phyloP scores from a whole-genome alignment of 768 basidiomycete genomes.

The Lactarius akahatsu region DNA sequence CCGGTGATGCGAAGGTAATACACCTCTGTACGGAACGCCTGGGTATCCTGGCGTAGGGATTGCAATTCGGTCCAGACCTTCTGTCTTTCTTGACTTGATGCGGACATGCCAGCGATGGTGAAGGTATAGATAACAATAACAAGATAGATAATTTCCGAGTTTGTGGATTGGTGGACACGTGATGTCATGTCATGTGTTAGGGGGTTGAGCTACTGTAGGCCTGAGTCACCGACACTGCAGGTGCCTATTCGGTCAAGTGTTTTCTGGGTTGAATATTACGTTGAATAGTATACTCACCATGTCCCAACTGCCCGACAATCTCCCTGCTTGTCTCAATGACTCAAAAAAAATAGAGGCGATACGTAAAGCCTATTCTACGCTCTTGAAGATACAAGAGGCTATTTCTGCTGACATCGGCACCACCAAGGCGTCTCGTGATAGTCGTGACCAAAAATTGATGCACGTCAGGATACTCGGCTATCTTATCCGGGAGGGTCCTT shows the following conservation, averaged over 20 bases:
- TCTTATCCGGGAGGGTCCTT: not conserved
- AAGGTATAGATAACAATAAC: no score
- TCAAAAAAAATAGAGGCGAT: not conserved
- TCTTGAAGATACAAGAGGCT: not conserved
- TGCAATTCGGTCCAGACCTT: slow-evolving; percentile 9
- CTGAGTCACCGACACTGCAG: no score
- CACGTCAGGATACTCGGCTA: not conserved
- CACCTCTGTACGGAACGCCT: slow-evolving; percentile 15
- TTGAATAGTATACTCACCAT: no score
- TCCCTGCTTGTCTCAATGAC: not conserved
- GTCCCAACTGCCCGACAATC: not conserved
- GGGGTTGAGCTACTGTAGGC: no score
- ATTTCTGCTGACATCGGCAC: not conserved
- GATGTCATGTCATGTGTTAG: no score
- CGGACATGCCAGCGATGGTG: not conserved
- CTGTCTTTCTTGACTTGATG: slow-evolving; percentile 12
- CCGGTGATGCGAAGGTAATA: slow-evolving; percentile 18
- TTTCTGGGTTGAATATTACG: no score
- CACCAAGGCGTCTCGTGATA: not conserved
- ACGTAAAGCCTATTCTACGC: not conserved
- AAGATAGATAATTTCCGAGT: no score
- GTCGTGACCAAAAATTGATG: not conserved
- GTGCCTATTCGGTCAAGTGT: no score
- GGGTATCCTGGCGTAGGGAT: slow-evolving; percentile 14
- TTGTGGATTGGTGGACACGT: no score